Conservation (phyloP, 2,329 filamentous ascomycete species). For the Chaetomium olivaceum region DNA sequence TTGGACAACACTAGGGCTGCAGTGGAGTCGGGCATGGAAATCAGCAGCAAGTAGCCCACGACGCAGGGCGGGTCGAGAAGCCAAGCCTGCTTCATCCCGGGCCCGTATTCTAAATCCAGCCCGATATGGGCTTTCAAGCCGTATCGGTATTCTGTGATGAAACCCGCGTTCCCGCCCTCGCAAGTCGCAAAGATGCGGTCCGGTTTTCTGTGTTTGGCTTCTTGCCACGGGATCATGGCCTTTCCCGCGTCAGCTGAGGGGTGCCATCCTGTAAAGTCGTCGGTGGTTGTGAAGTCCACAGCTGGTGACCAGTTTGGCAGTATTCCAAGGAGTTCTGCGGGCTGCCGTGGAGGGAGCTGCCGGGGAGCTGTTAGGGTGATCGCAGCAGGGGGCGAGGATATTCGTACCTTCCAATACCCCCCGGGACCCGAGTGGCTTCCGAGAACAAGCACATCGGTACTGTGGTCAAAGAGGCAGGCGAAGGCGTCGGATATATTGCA, state of each 20-base stretch:
- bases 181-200: conserved; percentile 68
- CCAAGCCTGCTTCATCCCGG: conserved; percentile 56
- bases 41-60: conserved; percentile 43
- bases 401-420: conserved; percentile 66
- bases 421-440: conserved; percentile 79
- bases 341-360: conserved; percentile 56
- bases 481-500: conserved; percentile 82
- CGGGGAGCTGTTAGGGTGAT: conserved; percentile 15
- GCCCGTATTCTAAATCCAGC: conserved; percentile 53
- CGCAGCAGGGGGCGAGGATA: neutral
- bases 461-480: conserved; percentile 67
- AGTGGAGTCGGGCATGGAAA: conserved; percentile 53
- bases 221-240: conserved; percentile 25
- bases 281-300: conserved; percentile 56
- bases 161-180: conserved; percentile 62
- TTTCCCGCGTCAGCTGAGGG: conserved; percentile 27
- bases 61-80: conserved; percentile 43
- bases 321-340: conserved; percentile 56
- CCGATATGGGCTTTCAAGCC: conserved; percentile 70
- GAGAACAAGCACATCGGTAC: conserved; percentile 75
- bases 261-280: conserved; percentile 39
- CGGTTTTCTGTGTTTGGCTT: conserved; percentile 48
- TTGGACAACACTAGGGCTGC: conserved; percentile 50
- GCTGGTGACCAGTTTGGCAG: conserved; percentile 64
- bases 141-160: conserved; percentile 67